Conservation (phyloP, 2,329 filamentous ascomycete genomes). For the Talaromyces sp. region DNA sequence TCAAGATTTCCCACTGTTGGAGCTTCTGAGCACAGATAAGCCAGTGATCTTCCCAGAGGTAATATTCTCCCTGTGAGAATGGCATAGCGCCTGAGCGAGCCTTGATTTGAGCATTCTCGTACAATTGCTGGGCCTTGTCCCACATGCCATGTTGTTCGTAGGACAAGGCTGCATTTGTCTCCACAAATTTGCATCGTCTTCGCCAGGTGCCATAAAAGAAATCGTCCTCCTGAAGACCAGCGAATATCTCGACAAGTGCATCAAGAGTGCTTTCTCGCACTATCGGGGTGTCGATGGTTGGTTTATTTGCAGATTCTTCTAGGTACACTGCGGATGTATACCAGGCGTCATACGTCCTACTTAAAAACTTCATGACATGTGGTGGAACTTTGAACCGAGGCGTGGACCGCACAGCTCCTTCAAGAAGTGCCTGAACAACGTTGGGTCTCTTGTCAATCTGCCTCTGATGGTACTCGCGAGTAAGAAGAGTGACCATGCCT, state of each 20-base stretch:
- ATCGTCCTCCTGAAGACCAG: constrained; percentile 87
- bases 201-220: constrained; percentile 98
- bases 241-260: constrained; percentile 89
- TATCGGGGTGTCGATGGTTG: constrained; percentile 75
- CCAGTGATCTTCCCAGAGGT: constrained; percentile 99
- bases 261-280: constrained; percentile 94
- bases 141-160: constrained; percentile 99
- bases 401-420: constrained; percentile 78
- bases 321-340: constrained; percentile 90
- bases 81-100: constrained; percentile 93
- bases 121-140: constrained; percentile 97
- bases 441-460: constrained; percentile 95
- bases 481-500: constrained; percentile 82
- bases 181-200: constrained; percentile 89
- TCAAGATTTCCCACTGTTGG: constrained; percentile 97
- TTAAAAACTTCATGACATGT: constrained; percentile 92
- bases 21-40: constrained; percentile 95
- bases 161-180: constrained; percentile 93
- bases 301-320: constrained; percentile 81
- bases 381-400: constrained; percentile 90
- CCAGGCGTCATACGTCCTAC: constrained; percentile 93
- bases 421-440: constrained; percentile 86
- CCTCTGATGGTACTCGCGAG: constrained; percentile 90
- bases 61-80: constrained; percentile 95
- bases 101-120: constrained; percentile 95